phyloP scores from a whole-genome alignment of 768 basidiomycete species.

The Mycena floridula region DNA sequence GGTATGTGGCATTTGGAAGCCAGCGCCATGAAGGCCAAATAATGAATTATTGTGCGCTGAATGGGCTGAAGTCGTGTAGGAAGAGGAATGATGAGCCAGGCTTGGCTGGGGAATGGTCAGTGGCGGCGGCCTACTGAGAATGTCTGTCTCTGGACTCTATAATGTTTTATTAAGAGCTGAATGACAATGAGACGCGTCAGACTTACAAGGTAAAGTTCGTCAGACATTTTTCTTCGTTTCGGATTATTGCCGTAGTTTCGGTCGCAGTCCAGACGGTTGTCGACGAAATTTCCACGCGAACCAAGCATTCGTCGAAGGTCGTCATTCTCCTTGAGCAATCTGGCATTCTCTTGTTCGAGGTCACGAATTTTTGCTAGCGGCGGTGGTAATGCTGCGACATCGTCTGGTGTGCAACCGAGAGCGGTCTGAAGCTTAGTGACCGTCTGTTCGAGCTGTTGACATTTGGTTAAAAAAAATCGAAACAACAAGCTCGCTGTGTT shows the following conservation, averaged over 20 bases:
- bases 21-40: conserved; percentile 48
- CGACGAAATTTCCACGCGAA: conserved; percentile 26
- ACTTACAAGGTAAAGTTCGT: conserved; percentile 51
- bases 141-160: conserved; percentile 25
- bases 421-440: conserved; percentile 80
- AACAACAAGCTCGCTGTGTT: conserved; percentile 4
- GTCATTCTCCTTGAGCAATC: conserved; percentile 67
- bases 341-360: conserved; percentile 73
- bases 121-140: conserved; percentile 43
- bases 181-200: neutral
- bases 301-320: conserved; percentile 63
- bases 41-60: conserved; percentile 33
- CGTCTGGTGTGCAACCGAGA: conserved; percentile 66
- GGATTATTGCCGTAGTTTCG: conserved; percentile 51
- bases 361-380: conserved; percentile 73
- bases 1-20: conserved; percentile 65
- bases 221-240: conserved; percentile 55
- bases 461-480: no score
- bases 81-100: conserved; percentile 44
- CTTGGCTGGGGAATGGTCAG: conserved; percentile 55
- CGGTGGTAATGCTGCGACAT: conserved; percentile 67
- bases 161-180: conserved; percentile 3
- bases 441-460: conserved; percentile 79
- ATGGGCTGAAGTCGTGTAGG: conserved; percentile 26
- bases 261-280: conserved; percentile 24